Evolutionary conservation across 2,329 filamentous ascomycete species (phyloP), one percentile per base, ranked within the genome.

Genomic region (Trichoderma oligosporum): DNA sequence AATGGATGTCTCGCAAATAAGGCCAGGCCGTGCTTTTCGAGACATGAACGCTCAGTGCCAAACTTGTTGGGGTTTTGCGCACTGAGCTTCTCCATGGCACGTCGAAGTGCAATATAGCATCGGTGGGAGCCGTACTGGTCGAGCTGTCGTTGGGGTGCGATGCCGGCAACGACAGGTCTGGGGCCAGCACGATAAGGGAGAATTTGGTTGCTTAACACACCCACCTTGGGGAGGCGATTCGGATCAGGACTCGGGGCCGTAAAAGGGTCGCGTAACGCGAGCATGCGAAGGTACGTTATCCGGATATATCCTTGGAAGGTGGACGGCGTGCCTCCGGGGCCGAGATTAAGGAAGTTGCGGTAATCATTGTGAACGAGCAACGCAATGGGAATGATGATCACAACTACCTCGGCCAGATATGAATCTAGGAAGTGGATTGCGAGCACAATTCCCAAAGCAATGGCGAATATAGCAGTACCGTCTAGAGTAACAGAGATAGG

Each of bases 21-120:
- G 0, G 86, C 89, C 5, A 89, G 80, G 39, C 87, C 87, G 67
- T 93, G 86, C 74, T 92, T 93, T 71, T 94, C 90, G 63, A 94
- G 85, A 67, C 88, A 92, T 1, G 86, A 90, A 1, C 81, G 86
- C 0, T 82, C 87, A 7, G 85, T 82, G 66, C 78, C 81, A 56
- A 87, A 76, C 14, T 71, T 71, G 1, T 73, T 71, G 2, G 77
- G 77, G 63, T 76, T 72, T n/a, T 64, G 65, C 2, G 67, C 62
- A 9, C 77, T 77, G 22, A 90, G 75, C 4, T 69, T 69, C 56
- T 79, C 72, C 47, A 91, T 76, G 2, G 78, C 76, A 1, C 70
- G 66, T 1, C 79, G 76, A 3, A 91, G 77, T 12, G 74, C 70
- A n/a, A 73, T 67, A 68, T 86, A 85, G 67, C 83, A 81, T 12